These are phyloP conservation scores for Poa annua DNA, from an alignment of 176 grass and related monocot species.

Conservation along the genomic window DNA sequence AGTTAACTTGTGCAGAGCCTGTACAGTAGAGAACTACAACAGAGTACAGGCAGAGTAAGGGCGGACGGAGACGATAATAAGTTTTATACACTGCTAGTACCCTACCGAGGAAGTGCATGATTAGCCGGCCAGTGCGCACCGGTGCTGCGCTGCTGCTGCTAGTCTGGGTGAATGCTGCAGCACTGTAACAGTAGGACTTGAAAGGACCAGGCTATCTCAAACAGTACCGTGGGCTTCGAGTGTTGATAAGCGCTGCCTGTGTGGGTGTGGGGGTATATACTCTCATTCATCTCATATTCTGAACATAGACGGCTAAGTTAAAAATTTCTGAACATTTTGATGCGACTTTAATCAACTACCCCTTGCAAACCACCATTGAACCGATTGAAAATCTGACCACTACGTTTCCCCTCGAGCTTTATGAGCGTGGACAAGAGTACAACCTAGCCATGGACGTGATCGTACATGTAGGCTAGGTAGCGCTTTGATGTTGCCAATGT, in stretches of 20 bases:
- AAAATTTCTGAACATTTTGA: not conserved
- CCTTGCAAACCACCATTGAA: too few relatives aligned
- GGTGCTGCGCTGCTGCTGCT: not conserved
- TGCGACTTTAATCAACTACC: not conserved
- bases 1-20: not conserved
- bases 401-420: not conserved
- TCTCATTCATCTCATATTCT: too few relatives aligned
- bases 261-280: not conserved
- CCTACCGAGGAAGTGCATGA: not conserved
- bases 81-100: not conserved
- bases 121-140: constrained; percentile 8
- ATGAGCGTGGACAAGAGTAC: not conserved
- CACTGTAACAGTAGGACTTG: not conserved
- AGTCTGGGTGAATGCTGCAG: not conserved
- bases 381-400: too few relatives aligned
- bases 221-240: not conserved
- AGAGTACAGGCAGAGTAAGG: not conserved
- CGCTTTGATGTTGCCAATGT: not conserved
- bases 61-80: not conserved
- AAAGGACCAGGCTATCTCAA: constrained; percentile 25
- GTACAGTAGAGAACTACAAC: not conserved
- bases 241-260: not conserved
- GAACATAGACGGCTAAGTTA: not conserved
- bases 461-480: constrained; percentile 6
- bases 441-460: not conserved